Evolutionary conservation across 2,329 filamentous ascomycete species (phyloP), one percentile per base, ranked within the genome.

Genomic region (Lasiodiplodia sp.): DNA sequence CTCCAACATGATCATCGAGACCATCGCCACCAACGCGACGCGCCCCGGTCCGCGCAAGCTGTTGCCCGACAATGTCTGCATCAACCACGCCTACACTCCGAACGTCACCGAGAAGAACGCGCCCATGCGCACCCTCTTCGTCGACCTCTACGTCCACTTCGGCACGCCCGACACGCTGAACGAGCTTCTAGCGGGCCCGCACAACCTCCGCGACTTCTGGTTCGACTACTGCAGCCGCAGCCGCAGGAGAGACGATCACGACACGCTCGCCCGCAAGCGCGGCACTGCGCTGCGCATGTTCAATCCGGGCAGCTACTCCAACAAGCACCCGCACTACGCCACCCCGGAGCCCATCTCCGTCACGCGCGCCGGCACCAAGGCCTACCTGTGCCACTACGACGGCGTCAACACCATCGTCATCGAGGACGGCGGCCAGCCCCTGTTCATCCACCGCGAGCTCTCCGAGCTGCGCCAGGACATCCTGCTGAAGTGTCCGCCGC

Each of bases 101-200:
- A 38, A 37, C 51, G 18, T 11, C 6, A 57, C 52, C 6, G 51
- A 66, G 11, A 23, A 28, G 8, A 18, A 23, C 37, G 18, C 53
- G 1, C n/a, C 53, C 10, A 11, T 66, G 4, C 64, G 64, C 52
- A 16, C 8, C 37, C 34, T 66, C 34, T 47, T 56, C 40, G 51
- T 23, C 23, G 64, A 66, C 52, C 53, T 55, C 10, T 66, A 66
- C 64, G 14, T 49, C 51, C 63, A 66, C 51, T 55, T 66, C 14
- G 63, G 47, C 37, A 37, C 21, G 5, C 40, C 40, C 3, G 63
- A 56, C 28, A 14, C 23, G 2, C 21, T 44, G 23, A 55, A 55
- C 34, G 23, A 12, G 28, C 31, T 55, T 1, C 7, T 66, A 4
- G 16, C 10, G 0, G 63, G 52, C 23, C 21, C 31, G 1, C 12